A percentile compares a stretch with the other conserved stretches of the same genome.
Evolutionary conservation across 768 basidiomycete genomes (phyloP).

Genomic region (button mushroom (Agaricus bisporus)): DNA sequence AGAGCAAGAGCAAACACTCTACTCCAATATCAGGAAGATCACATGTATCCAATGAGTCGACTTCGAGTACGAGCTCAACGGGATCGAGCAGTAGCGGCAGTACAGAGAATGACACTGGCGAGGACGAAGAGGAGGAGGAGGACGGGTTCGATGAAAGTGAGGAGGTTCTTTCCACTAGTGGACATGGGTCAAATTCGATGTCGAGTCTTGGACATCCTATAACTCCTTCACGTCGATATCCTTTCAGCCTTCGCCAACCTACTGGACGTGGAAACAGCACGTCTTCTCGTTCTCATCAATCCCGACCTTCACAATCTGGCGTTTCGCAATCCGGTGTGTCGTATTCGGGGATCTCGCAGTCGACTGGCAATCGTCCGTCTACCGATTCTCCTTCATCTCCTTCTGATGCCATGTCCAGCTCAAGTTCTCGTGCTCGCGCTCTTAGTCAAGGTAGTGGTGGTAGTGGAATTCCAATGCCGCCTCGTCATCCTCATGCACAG

Average conservation of each 20-base stretch:
- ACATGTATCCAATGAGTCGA: not conserved
- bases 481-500: conserved; percentile 26
- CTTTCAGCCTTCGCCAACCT: conserved; percentile 59
- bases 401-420: not conserved
- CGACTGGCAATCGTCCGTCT: conserved; percentile 58
- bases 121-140: conserved; percentile 20
- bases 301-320: conserved; percentile 8
- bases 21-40: conserved; percentile 11
- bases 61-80: conserved; percentile 9
- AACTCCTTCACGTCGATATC: conserved; percentile 47
- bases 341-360: conserved; percentile 42
- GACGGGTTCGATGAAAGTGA: conserved; percentile 35
- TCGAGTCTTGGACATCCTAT: conserved; percentile 81
- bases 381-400: conserved; percentile 35
- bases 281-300: conserved; percentile 8
- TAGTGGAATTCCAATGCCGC: conserved; percentile 37
- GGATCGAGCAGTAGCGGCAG: conserved; percentile 18
- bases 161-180: conserved; percentile 40
- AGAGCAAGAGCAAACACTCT: conserved; percentile 19
- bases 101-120: conserved; percentile 12
- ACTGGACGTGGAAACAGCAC: conserved; percentile 14
- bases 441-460: conserved; percentile 24
- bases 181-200: conserved; percentile 74
- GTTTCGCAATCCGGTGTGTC: conserved; percentile 10
- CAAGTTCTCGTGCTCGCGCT: conserved; percentile 16